These are phyloP conservation scores for Nidula microcarpa DNA, from an alignment of 768 basidiomycete genomes.

Conservation along the genomic window DNA sequence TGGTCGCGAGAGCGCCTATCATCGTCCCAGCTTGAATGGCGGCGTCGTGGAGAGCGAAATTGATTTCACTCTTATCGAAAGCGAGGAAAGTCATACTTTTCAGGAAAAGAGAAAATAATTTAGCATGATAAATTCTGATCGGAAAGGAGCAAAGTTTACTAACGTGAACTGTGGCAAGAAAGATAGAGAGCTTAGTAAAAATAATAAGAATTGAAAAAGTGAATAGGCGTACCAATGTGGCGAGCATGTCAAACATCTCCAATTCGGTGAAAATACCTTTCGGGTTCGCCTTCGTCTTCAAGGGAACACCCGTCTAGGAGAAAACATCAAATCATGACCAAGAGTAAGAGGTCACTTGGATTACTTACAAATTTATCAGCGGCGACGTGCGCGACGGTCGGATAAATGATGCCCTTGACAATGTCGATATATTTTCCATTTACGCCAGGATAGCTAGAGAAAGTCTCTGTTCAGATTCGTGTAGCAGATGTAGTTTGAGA, in stretches of 20 bases:
- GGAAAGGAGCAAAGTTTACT: not conserved
- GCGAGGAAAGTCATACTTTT: not conserved
- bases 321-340: no score
- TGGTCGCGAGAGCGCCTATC: not conserved
- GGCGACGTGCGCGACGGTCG: not conserved
- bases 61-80: not conserved
- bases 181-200: no score
- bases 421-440: not conserved
- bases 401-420: not conserved
- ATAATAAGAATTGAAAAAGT: not conserved
- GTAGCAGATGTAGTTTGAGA: not conserved
- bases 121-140: not conserved
- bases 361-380: not conserved
- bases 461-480: not conserved
- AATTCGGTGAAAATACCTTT: not conserved
- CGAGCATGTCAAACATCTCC: not conserved
- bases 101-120: not conserved
- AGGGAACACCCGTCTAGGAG: not conserved
- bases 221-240: not conserved
- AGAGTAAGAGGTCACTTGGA: no score
- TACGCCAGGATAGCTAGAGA: not conserved
- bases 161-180: not conserved
- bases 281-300: not conserved
- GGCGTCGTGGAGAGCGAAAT: not conserved
- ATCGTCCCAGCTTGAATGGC: not conserved